Conservation (phyloP, 306 rosid species). For the Dalbergia cochinchinensis region DNA sequence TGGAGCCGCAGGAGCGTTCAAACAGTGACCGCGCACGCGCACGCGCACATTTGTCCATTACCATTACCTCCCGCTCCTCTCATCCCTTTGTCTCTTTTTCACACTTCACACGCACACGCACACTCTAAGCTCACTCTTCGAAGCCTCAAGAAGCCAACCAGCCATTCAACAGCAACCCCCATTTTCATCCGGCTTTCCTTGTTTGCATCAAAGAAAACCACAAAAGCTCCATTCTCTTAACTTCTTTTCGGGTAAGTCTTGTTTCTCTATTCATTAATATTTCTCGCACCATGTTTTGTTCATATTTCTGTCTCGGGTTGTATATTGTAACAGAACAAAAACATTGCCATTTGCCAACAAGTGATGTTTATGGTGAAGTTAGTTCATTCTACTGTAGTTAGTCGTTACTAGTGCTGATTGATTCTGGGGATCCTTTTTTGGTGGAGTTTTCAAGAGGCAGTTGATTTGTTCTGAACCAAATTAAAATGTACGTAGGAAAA, state of each 20-base stretch:
- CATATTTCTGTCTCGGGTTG: background rate
- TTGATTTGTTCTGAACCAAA: slow-evolving; percentile 14
- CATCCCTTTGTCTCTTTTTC: background rate
- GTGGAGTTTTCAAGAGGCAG: background rate
- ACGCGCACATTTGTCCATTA: slow-evolving; percentile 42
- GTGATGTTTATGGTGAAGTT: background rate
- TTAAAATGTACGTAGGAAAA: background rate
- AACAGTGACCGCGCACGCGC: slow-evolving; percentile 43
- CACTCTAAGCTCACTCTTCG: slow-evolving; percentile 43
- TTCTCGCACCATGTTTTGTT: background rate
- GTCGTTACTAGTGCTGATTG: background rate
- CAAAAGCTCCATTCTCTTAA: background rate
- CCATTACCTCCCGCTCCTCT: slow-evolving; percentile 35
- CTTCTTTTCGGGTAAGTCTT: slow-evolving; percentile 37
- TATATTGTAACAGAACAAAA: background rate
- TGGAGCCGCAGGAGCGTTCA: slow-evolving; percentile 63
- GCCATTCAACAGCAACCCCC: slow-evolving; percentile 18
- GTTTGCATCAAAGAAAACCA: background rate
- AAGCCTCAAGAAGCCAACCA: slow-evolving; percentile 29
- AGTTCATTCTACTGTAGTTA: background rate
- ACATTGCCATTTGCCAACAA: background rate
- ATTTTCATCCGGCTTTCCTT: background rate
- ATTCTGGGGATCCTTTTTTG: background rate
- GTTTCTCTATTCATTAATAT: background rate
- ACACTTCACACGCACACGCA: background rate